Evolutionary conservation across 148 eudicot genomes (phyloP).

Genomic region (Nyssa sinensis): DNA sequence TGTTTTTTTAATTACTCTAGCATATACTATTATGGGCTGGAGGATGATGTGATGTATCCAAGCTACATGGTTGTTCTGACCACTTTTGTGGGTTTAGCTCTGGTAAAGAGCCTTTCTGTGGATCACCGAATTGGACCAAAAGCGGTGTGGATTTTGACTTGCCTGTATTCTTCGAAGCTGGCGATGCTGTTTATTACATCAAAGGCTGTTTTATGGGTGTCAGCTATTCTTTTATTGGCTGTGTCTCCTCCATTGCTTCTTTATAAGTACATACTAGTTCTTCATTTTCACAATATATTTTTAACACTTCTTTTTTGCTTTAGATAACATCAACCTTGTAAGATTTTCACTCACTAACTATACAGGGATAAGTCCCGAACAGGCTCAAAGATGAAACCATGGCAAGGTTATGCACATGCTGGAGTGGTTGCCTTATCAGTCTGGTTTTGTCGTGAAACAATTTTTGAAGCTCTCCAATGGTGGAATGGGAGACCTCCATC

Average conservation of each 20-base stretch:
- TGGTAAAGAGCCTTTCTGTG: constrained; percentile 73
- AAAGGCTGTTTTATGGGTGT: constrained; percentile 81
- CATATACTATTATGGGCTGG: constrained; percentile 81
- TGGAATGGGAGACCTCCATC: constrained; percentile 95
- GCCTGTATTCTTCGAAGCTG: constrained; percentile 82
- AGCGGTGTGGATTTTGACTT: constrained; percentile 81
- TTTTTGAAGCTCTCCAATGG: constrained; percentile 98
- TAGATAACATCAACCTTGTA: constrained; percentile 1
- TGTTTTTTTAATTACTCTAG: constrained; percentile 83
- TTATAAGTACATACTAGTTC: constrained; percentile 58
- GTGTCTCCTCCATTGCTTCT: constrained; percentile 95
- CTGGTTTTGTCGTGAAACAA: constrained; percentile 96
- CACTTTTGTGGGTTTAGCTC: constrained; percentile 78
- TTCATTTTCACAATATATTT: constrained; percentile 9
- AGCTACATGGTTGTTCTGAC: constrained; percentile 89
- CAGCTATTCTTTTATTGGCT: constrained; percentile 82
- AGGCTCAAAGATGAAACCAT: constrained; percentile 90
- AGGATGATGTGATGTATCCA: constrained; percentile 96
- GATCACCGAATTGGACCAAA: constrained; percentile 78
- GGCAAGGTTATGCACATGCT: constrained; percentile 92
- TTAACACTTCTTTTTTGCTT: constrained; percentile 1
- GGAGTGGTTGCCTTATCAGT: constrained; percentile 79
- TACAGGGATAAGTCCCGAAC: constrained; percentile 81
- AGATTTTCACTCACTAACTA: constrained; percentile 12
- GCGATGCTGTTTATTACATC: constrained; percentile 85